phyloP scores from a whole-genome alignment of 1,284 basidiomycete genomes.

The Trichosporon faecale region DNA sequence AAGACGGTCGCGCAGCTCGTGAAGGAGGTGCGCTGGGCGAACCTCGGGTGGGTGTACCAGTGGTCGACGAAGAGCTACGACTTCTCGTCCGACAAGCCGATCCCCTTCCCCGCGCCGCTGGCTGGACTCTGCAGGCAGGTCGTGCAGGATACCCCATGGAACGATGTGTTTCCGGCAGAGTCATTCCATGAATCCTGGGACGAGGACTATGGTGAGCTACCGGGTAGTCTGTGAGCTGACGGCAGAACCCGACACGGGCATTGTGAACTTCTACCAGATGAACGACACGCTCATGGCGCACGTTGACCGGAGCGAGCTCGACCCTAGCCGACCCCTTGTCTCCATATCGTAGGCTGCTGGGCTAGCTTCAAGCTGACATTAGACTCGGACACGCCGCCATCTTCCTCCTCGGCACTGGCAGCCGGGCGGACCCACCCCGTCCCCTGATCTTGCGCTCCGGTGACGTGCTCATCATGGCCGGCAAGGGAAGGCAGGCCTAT shows the following conservation, averaged over 20 bases:
- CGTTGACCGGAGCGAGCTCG: slow-evolving; percentile 81
- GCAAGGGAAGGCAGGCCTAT: slow-evolving; percentile 73
- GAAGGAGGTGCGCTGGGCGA: slow-evolving; percentile 80
- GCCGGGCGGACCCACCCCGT: slow-evolving; percentile 69
- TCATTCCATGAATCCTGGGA: slow-evolving; percentile 58
- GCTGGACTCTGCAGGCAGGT: slow-evolving; percentile 62
- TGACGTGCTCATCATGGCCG: slow-evolving; percentile 88
- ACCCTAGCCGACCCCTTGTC: slow-evolving; percentile 72
- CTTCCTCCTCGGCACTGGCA: slow-evolving; percentile 80
- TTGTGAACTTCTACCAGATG: slow-evolving; percentile 84
- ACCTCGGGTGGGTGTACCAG: slow-evolving; percentile 86
- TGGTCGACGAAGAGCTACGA: slow-evolving; percentile 92
- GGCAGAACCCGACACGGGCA: slow-evolving; percentile 74
- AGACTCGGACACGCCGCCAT: slow-evolving; percentile 81
- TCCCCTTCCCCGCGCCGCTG: slow-evolving; percentile 61
- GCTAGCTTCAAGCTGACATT: slow-evolving; percentile 7
- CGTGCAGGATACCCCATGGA: slow-evolving; percentile 67
- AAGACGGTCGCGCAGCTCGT: slow-evolving; percentile 63
- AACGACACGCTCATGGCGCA: slow-evolving; percentile 89
- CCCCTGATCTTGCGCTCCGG: slow-evolving; percentile 80
- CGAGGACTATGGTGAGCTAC: slow-evolving; percentile 65
- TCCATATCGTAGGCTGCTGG: slow-evolving; percentile 70
- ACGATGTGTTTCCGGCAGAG: slow-evolving; percentile 57
- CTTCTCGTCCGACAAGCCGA: slow-evolving; percentile 61
- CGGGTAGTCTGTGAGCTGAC: neutral